A percentile compares a stretch with the other conserved stretches of the same genome.
phyloP scores from a whole-genome alignment of 805 yeast species.

The Sugiyamaella mastotermitis region DNA sequence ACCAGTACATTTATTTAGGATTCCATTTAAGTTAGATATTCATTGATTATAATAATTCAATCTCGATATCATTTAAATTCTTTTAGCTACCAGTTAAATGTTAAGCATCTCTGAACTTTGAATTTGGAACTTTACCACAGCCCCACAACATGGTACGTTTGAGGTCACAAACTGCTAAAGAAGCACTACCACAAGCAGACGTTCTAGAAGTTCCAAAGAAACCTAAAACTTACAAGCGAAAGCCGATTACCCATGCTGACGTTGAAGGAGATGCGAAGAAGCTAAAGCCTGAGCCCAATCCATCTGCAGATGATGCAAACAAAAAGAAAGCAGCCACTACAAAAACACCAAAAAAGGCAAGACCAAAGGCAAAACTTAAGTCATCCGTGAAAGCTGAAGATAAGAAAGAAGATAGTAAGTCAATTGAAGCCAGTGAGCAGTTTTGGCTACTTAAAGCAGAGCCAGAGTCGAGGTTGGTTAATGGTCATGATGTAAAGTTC shows the following conservation, averaged over 20 bases:
- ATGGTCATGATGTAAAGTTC: conserved; percentile 45
- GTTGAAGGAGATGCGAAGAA: background rate
- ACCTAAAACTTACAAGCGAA: too few relatives aligned
- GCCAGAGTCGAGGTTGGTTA: conserved; percentile 44
- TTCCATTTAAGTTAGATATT: too few relatives aligned
- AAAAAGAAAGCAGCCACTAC: background rate
- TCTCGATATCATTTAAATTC: too few relatives aligned
- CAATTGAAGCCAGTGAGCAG: conserved; percentile 1
- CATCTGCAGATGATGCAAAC: background rate
- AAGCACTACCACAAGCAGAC: too few relatives aligned
- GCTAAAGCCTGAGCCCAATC: background rate
- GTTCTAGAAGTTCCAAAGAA: too few relatives aligned
- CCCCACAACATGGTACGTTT: too few relatives aligned
- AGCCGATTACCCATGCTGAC: background rate
- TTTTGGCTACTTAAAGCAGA: conserved; percentile 56
- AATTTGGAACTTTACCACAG: too few relatives aligned
- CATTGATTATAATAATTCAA: too few relatives aligned
- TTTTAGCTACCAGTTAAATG: too few relatives aligned
- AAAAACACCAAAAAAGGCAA: background rate
- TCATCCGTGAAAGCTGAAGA: background rate
- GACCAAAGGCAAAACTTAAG: background rate
- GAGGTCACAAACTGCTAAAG: too few relatives aligned
- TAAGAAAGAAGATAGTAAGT: background rate
- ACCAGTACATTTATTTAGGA: too few relatives aligned
- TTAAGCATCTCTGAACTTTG: too few relatives aligned